phyloP scores from a whole-genome alignment of 2,329 filamentous ascomycete genomes.

The Tolypocladium tundrense region DNA sequence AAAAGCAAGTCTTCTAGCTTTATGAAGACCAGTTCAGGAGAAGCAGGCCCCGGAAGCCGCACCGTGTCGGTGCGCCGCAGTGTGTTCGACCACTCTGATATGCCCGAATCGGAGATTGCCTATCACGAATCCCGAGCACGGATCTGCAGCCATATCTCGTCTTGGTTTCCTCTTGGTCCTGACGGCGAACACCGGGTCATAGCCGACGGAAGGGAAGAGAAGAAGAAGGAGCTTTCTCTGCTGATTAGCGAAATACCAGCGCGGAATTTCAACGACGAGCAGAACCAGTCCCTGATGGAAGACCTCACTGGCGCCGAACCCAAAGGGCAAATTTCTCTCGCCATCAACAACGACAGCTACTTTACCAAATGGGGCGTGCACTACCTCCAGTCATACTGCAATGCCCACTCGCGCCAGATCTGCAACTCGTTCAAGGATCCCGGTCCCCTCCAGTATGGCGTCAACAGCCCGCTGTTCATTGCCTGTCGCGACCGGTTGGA shows the following conservation, averaged over 20 bases:
- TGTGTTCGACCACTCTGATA: slow-evolving; percentile 8
- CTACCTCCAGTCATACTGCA: slow-evolving; percentile 45
- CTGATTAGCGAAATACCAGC: slow-evolving; percentile 26
- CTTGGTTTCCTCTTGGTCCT: slow-evolving; percentile 25
- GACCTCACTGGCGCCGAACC: slow-evolving; percentile 35
- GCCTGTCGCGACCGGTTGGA: slow-evolving; percentile 39
- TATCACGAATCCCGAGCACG: slow-evolving; percentile 42
- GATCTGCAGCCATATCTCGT: slow-evolving; percentile 39
- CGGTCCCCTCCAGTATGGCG: slow-evolving; percentile 44
- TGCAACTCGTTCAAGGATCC: slow-evolving; percentile 55
- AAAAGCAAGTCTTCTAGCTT: neutral
- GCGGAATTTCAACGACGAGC: slow-evolving; percentile 20
- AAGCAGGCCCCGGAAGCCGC: neutral
- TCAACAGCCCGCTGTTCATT: slow-evolving; percentile 39
- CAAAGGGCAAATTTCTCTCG: slow-evolving; percentile 39
- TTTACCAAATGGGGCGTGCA: slow-evolving; percentile 45
- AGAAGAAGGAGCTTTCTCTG: slow-evolving; percentile 13
- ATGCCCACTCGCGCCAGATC: slow-evolving; percentile 44
- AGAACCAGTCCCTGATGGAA: slow-evolving; percentile 35
- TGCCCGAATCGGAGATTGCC: slow-evolving; percentile 26
- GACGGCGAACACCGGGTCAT: slow-evolving; percentile 7
- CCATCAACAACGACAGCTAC: slow-evolving; percentile 26
- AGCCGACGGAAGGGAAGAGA: slow-evolving; percentile 12
- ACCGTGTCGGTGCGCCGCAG: slow-evolving; percentile 4
- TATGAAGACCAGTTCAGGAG: neutral